Base-by-base conservation (phyloP, 1,284 basidiomycete genomes). In the Ceraceosorus guamensis region DNA sequence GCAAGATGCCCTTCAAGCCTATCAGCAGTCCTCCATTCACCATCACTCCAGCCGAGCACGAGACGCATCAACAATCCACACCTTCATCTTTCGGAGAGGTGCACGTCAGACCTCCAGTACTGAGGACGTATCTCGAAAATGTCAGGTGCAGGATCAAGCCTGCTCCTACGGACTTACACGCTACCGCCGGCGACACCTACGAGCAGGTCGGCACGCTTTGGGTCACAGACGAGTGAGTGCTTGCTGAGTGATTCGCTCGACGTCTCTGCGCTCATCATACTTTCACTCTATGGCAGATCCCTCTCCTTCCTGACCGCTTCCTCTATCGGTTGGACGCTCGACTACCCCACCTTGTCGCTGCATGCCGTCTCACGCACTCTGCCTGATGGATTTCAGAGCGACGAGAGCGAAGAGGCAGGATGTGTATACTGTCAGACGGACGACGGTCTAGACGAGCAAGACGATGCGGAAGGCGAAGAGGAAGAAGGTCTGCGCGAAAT, bases 381-480 rank as follows among this genome's bases (percentile, higher is more conserved):
- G 3, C 73, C 73, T 1, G 60, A 57, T 13, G 60, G 62, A 16
- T 48, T 73, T 6, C 7, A 46, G 2, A 13, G 45, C 0, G 1
- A 49, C 41, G 32, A 55, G 2, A 35, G 16, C 1, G 18, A 35
- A 4, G 30, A 48, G 2, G 37, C 55, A 6, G 48, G 65, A 5
- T 76, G 69, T 44, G 49, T 76, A 3, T 76, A 76, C 52, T 72
- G 72, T 48, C 73, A 76, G 59, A 58, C 74, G 34, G 73, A 75
- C 45, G 59, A 68, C 11, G 57, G 57, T 0, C 65, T 64, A 16
- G 63, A 59, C 33, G 59, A 63, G 31, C 54, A 53, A 4, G 62
- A 45, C 6, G 65, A 66, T 31, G 57, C 62, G 5, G 68, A 62
- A 5, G 63, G 73, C 10, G 57, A 63, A 1, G 67, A 68, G 0